Conservation (phyloP, 108 stramenopile genomes). For the Stephanodiscus minutulus region DNA sequence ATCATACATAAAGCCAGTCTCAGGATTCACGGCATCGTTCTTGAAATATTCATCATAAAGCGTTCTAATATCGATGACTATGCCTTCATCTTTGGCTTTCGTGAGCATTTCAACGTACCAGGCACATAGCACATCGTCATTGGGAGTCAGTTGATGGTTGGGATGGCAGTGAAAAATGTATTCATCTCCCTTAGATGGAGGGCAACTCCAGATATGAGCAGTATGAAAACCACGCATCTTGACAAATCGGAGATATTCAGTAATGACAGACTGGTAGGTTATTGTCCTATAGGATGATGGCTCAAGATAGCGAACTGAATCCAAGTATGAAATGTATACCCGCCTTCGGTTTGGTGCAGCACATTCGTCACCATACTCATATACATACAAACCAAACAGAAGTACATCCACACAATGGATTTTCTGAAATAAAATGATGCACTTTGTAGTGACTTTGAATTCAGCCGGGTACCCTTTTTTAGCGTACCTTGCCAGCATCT, state of each 20-base stretch:
- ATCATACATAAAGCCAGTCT: slow-evolving; percentile 33
- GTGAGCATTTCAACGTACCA: slow-evolving; percentile 94
- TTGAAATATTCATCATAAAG: slow-evolving; percentile 90
- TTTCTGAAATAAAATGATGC: slow-evolving; percentile 91
- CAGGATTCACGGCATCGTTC: slow-evolving; percentile 45
- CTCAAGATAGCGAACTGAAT: slow-evolving; percentile 93
- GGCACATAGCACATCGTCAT: slow-evolving; percentile 84
- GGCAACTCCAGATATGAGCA: slow-evolving; percentile 98
- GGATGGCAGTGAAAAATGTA: slow-evolving; percentile 95
- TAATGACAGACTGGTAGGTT: slow-evolving; percentile 89
- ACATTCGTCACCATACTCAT: slow-evolving; percentile 94
- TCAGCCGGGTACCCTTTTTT: slow-evolving; percentile 73
- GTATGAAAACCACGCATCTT: slow-evolving; percentile 95
- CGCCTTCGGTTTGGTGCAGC: slow-evolving; percentile 91
- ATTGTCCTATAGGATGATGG: slow-evolving; percentile 82
- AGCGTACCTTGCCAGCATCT: slow-evolving; percentile 72
- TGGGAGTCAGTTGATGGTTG: slow-evolving; percentile 73
- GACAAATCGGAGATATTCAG: slow-evolving; percentile 92
- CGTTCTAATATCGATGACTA: slow-evolving; percentile 71
- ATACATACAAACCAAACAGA: slow-evolving; percentile 96
- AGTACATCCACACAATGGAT: slow-evolving; percentile 95
- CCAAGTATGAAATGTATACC: slow-evolving; percentile 95
- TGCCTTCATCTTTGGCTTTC: slow-evolving; percentile 73
- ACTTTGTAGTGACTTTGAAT: slow-evolving; percentile 89
- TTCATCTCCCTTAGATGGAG: slow-evolving; percentile 95